A percentile compares a stretch with the other conserved stretches of the same genome.
Conservation (phyloP, 2,329 filamentous ascomycete species). For the Cephalotrichum gorgonifer region DNA sequence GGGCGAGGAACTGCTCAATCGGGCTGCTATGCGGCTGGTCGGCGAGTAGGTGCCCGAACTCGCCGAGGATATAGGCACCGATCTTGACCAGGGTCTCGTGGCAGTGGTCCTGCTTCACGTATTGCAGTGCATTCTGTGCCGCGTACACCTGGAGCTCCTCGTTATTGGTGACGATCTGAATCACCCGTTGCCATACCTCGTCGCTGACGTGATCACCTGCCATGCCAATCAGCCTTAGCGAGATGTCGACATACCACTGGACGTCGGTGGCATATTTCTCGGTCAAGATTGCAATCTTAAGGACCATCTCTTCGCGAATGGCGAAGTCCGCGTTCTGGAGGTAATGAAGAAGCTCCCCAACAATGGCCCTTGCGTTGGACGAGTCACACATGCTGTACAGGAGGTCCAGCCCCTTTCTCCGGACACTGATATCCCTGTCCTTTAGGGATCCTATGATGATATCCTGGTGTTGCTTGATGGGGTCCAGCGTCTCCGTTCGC, state of each 20-base stretch:
- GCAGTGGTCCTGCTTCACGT: constrained; percentile 85
- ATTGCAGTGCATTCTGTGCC: constrained; percentile 83
- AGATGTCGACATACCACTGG: constrained; percentile 99
- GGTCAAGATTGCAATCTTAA: constrained; percentile 96
- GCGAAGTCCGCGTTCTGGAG: constrained; percentile 95
- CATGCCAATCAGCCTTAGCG: constrained; percentile 85
- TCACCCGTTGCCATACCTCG: constrained; percentile 97
- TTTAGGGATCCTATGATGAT: constrained; percentile 91
- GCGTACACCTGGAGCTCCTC: constrained; percentile 96
- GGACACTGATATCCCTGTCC: constrained; percentile 93
- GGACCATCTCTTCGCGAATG: constrained; percentile 96
- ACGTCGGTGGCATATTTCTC: constrained; percentile 98
- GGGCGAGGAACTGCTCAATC: constrained; percentile 90
- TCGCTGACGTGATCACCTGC: constrained; percentile 98
- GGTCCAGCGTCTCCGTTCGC: constrained; percentile 83
- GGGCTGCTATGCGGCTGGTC: constrained; percentile 88
- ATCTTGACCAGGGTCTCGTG: constrained; percentile 98
- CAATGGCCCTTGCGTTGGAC: constrained; percentile 86
- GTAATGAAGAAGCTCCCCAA: constrained; percentile 87
- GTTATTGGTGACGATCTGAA: constrained; percentile 98
- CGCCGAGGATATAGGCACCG: constrained; percentile 87
- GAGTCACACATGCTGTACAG: constrained; percentile 99
- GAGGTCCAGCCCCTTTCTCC: constrained; percentile 87
- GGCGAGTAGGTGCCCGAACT: constrained; percentile 93
- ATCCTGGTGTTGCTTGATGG: constrained; percentile 95